Percentiles rank a stretch among this genome's conserved stretches.
phyloP scores from a whole-genome alignment of 2,329 filamentous ascomycete genomes.

The Claviceps purpurea region DNA sequence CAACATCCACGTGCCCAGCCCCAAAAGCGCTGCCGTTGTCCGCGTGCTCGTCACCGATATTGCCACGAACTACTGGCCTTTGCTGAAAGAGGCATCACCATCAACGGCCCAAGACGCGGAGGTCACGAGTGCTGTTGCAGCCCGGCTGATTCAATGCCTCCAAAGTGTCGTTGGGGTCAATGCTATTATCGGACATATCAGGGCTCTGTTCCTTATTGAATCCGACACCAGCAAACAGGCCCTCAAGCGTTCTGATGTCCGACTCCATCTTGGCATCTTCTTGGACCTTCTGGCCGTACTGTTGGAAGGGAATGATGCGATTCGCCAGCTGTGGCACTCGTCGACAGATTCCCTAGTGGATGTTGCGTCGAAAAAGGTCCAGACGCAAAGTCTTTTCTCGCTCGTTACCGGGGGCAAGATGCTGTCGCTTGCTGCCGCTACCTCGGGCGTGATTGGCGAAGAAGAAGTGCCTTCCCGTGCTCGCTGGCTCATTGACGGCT shows the following conservation, averaged over 20 bases:
- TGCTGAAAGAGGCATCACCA: slow-evolving; percentile 35
- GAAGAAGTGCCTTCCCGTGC: slow-evolving; percentile 14
- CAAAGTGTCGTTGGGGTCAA: slow-evolving; percentile 65
- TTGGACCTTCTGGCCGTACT: slow-evolving; percentile 31
- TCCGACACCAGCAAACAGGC: slow-evolving; percentile 25
- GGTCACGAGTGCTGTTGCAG: background rate
- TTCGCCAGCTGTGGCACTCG: slow-evolving; percentile 25
- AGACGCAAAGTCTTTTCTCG: slow-evolving; percentile 25
- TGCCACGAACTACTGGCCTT: slow-evolving; percentile 69
- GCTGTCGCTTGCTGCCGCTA: slow-evolving; percentile 39
- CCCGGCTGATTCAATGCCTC: slow-evolving; percentile 48
- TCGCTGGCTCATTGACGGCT: slow-evolving; percentile 52
- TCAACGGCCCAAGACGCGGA: slow-evolving; percentile 4
- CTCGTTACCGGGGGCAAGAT: slow-evolving; percentile 36
- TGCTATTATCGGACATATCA: slow-evolving; percentile 58
- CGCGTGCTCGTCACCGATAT: slow-evolving; percentile 62
- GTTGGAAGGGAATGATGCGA: slow-evolving; percentile 23
- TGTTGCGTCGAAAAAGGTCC: slow-evolving; percentile 16
- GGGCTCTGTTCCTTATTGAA: slow-evolving; percentile 41
- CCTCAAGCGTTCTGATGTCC: slow-evolving; percentile 26
- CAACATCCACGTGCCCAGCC: slow-evolving; percentile 34
- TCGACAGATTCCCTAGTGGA: slow-evolving; percentile 14
- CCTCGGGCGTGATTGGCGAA: slow-evolving; percentile 33
- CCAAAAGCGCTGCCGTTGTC: slow-evolving; percentile 60
- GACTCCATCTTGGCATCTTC: slow-evolving; percentile 29